Conservation (phyloP, 1,284 basidiomycete species). For the Coniferiporia weirii region DNA sequence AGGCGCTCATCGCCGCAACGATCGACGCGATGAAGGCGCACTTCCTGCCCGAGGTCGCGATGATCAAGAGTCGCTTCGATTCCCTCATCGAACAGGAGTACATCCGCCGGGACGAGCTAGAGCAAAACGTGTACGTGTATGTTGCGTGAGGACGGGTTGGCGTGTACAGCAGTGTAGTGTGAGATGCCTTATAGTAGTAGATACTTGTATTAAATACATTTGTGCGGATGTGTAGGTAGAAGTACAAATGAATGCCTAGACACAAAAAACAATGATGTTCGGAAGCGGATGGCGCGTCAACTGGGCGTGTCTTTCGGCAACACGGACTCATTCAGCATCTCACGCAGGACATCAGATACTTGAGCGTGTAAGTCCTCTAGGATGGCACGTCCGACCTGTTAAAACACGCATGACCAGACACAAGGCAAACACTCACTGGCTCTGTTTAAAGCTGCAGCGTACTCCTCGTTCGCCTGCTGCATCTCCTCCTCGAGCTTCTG, state of each 20-base stretch:
- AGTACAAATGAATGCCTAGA: not conserved
- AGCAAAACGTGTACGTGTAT: slow-evolving; percentile 70
- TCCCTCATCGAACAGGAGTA: slow-evolving; percentile 84
- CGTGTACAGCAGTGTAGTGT: slow-evolving; percentile 5
- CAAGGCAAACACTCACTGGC: slow-evolving; percentile 52
- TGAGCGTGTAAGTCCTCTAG: slow-evolving; percentile 58
- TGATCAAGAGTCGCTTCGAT: slow-evolving; percentile 83
- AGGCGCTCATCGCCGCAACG: slow-evolving; percentile 73
- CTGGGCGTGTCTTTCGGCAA: slow-evolving; percentile 23
- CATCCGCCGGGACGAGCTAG: slow-evolving; percentile 67
- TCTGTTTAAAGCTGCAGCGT: slow-evolving; percentile 60
- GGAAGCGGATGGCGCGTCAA: not conserved
- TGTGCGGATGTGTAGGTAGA: not conserved
- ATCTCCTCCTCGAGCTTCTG: slow-evolving; percentile 61
- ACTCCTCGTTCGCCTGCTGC: slow-evolving; percentile 66
- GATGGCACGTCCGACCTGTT: not conserved
- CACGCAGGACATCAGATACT: slow-evolving; percentile 52
- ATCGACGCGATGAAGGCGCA: slow-evolving; percentile 78
- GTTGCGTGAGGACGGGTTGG: slow-evolving; percentile 46
- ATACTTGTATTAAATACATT: not conserved
- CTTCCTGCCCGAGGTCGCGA: slow-evolving; percentile 65
- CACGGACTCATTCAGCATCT: slow-evolving; percentile 55
- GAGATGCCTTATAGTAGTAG: not conserved
- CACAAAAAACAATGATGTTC: not conserved
- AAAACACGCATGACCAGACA: not conserved